phyloP scores from a whole-genome alignment of 2,329 filamentous ascomycete species.

The Eurotiales sp. region DNA sequence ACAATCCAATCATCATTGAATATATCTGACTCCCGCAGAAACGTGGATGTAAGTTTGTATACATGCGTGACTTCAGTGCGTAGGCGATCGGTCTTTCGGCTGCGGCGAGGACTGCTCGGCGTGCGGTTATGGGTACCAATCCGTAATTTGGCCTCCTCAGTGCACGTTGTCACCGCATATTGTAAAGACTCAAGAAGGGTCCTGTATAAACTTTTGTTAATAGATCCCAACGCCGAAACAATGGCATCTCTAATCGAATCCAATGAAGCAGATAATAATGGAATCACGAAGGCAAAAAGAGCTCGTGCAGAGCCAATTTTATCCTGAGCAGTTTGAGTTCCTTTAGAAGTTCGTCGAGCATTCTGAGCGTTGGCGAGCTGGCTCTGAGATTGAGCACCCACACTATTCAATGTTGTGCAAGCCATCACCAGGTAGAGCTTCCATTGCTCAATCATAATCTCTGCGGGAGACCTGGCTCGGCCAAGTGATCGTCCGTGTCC shows the following conservation, averaged over 20 bases:
- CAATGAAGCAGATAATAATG: conserved; percentile 75
- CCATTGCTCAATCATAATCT: conserved; percentile 93
- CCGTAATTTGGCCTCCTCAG: conserved; percentile 79
- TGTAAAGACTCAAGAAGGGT: conserved; percentile 87
- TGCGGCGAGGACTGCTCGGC: conserved; percentile 75
- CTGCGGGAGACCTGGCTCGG: conserved; percentile 65
- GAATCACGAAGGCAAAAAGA: conserved; percentile 87
- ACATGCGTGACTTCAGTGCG: conserved; percentile 95
- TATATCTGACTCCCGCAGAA: conserved; percentile 72
- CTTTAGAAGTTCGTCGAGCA: conserved; percentile 72
- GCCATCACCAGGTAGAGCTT: conserved; percentile 96
- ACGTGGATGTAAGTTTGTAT: conserved; percentile 89
- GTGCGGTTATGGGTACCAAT: conserved; percentile 74
- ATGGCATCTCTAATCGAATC: conserved; percentile 83
- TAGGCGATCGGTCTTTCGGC: conserved; percentile 77
- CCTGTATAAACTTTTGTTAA: conserved; percentile 90
- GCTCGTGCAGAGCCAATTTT: conserved; percentile 85
- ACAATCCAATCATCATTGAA: conserved; percentile 88
- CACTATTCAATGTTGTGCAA: conserved; percentile 87
- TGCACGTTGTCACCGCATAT: conserved; percentile 78
- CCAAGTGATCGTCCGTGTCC: conserved; percentile 36
- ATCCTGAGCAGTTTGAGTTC: conserved; percentile 60
- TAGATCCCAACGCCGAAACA: conserved; percentile 86
- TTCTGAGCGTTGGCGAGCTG: conserved; percentile 67
- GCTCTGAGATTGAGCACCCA: conserved; percentile 60